Evolutionary conservation across 306 rosid species (phyloP), one percentile per base, ranked within the genome.

Genomic region (Acmispon strigosus): DNA sequence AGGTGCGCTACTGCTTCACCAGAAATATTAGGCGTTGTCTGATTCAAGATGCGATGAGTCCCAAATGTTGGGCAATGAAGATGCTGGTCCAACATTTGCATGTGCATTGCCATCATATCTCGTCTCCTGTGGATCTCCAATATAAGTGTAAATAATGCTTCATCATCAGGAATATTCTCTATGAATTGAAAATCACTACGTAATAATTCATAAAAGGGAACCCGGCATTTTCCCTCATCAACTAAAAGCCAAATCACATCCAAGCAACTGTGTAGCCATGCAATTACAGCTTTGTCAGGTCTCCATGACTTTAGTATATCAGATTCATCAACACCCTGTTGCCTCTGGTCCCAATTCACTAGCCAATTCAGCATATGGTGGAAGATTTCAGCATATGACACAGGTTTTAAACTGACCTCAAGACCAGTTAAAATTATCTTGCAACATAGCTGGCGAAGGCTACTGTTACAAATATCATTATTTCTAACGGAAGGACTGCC

Each of bases 41-140:
- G 92, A 24, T 84, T 78, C 69, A 91, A 78, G 82, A 89, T 84
- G 55, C 97, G 84, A 50, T 81, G 95, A 77, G 95, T 91, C 67
- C 97, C 97, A 85, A 94, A 94, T 44, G 99, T 86, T 53, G 99
- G 99, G 86, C 97, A 86, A 74, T 94, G 97, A 69, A 94, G 90
- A 86, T 94, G 99, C 82, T 94, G 99, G 80, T 94, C 99, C 74
- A 91, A 75, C 99, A 94, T 94, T 76, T 87, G 96, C 99, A 94
- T 94, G 85, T 94, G 97, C 95, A 89, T 83, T 54, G 99, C 99
- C 97, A 94, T 94, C 96, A 89, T 91, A 83, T 94, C 99, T 55
- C 99, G 84, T 76, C 97, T 87, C 88, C 96, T 72, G 76, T 91
- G 99, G 76, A 94, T 94, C 87, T 91, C 97, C 88, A 94, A 83